Evolutionary conservation across 306 rosid species (phyloP), one percentile per base, ranked within the genome.

Genomic region (Crotalaria pallida): DNA sequence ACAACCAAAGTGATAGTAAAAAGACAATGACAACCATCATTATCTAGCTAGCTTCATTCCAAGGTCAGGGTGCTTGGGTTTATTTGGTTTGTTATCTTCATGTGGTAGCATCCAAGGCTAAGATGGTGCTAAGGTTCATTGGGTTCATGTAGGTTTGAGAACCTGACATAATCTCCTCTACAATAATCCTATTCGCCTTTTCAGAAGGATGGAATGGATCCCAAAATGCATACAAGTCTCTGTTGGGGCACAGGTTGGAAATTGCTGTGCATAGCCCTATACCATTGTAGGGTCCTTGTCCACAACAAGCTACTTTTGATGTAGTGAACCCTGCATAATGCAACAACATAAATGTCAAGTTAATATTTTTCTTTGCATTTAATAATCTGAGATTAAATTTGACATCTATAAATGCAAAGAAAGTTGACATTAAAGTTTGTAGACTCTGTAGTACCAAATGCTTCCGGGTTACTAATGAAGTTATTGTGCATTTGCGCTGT

Each of bases 211-310:
- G 97, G 27, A 88, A 91, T 40, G 92, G 15, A 77, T 91, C 97
- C 97, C 97, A 91, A 77, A 91, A 91, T 19, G 85, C 96, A 69
- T 91, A 62, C 9, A 8, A 2, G 3, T 83, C 69, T 77, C 97
- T 81, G 13, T 88, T 76, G 0, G 88, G 67, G 69, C 97, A 91
- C 50, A 91, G 21, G 67, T 82, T 86, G 0, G 97, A 88, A 5
- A 69, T 73, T 26, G 10, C 5, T 1, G 96, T 88, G 87, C 97
- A 91, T 5, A 88, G 73, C 7, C 97, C 97, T 0, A 91, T 0
- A 2, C 97, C 97, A 61, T 91, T 91, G 52, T 76, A 80, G 8
- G 92, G 96, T 63, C 97, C 97, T 80, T 91, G 97, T 2, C 97
- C 97, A 64, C 97, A 91, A 65, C 96, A 91, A 0, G 97, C 97